phyloP scores from a whole-genome alignment of 345 rosid genomes.

The Aquilaria malaccensis region DNA sequence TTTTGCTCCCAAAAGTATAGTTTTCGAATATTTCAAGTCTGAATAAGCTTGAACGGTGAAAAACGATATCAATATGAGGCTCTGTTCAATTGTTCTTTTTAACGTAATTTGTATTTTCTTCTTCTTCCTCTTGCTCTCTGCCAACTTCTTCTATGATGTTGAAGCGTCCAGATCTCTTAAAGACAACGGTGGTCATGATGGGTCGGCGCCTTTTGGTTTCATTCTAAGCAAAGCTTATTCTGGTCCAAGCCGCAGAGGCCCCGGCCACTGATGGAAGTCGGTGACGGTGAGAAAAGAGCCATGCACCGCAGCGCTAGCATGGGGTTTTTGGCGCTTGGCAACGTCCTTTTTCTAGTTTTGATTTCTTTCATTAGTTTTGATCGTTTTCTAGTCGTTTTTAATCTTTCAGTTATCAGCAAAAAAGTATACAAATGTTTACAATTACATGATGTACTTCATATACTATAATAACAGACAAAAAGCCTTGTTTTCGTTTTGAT shows the following conservation, averaged over 20 bases:
- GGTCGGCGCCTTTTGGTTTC: slow-evolving; percentile 6
- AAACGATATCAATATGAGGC: slow-evolving; percentile 5
- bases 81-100: slow-evolving; percentile 10
- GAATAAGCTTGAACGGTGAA: no score
- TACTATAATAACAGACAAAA: no score
- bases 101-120: slow-evolving; percentile 17
- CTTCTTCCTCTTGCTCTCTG: slow-evolving; percentile 18
- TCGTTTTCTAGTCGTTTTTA: not conserved
- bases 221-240: slow-evolving; percentile 26
- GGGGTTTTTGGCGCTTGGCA: not conserved
- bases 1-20: no score
- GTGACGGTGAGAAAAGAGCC: no score
- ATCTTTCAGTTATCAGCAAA: no score
- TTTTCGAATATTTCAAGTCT: no score
- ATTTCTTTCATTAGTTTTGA: not conserved
- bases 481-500: no score
- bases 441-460: no score
- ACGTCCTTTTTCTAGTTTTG: not conserved
- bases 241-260: slow-evolving; percentile 40
- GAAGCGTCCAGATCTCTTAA: slow-evolving; percentile 19
- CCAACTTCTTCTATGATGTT: slow-evolving; percentile 10
- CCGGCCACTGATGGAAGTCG: slow-evolving; percentile 25
- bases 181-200: slow-evolving; percentile 5
- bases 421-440: no score
- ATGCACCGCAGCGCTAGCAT: no score